Evolutionary conservation across 2,329 filamentous ascomycete genomes (phyloP), one percentile per base, ranked within the genome.

Genomic region (Ilyonectria robusta): DNA sequence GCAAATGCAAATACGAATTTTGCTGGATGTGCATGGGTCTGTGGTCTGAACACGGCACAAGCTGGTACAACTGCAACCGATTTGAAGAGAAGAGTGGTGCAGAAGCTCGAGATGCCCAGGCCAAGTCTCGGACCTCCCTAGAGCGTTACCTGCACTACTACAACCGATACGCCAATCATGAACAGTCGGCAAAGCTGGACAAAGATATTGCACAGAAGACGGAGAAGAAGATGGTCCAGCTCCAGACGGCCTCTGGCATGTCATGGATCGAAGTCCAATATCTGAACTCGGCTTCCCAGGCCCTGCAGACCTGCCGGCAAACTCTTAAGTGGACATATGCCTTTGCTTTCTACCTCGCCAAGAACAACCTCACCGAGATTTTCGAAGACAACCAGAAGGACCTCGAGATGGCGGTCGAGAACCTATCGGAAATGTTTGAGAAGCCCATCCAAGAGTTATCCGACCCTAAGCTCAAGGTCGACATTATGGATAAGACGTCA

Each of bases 21-120:
- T 99, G 96, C 83, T 99, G 96, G 96, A 98, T 99, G 93, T 99
- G 96, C 78, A 99, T 99, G 96, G 96, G 96, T 0, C 85, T 97
- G 1, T 99, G 96, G 96, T 97, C 94, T 1, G 96, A 99, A 81
- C 96, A 99, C 79, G 96, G 96, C 70, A 99, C 95, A 4, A 97
- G 94, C 82, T 99, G 96, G 96, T 99, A 99, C 85, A 99, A 97
- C 81, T 99, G 96, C 87, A 99, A 97, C 79, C 88, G 96, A 9
- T 99, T 92, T 76, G 96, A 99, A 78, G 96, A 98, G 83, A 98
- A 96, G 86, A 97, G 94, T 71, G 96, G 96, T 2, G 87, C 90
- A 0, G 95, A 98, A 63, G 96, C 96, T 5, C 88, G 96, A 40
- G 94, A 97, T 79, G 94, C 94, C 1, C 96, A 99, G 79, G 94